A percentile compares a stretch with the other conserved stretches of the same genome.
Conservation (phyloP, 169 alveolate genomes). For the Babesia sp. region DNA sequence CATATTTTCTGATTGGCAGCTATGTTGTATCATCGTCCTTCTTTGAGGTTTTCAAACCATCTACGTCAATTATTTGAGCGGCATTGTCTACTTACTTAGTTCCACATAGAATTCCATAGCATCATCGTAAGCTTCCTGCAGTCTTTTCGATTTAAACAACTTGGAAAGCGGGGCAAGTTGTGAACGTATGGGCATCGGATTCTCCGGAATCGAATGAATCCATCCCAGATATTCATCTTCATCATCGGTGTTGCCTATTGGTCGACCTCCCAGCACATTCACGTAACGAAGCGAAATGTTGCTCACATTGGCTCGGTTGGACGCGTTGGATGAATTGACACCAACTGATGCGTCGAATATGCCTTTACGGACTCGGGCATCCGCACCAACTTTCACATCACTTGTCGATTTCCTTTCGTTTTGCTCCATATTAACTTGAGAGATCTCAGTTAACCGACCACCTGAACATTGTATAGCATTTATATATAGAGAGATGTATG, state of each 20-base stretch:
- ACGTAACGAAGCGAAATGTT: conserved; percentile 36
- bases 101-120: conserved; percentile 55
- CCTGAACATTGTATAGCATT: conserved; percentile 16
- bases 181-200: conserved; percentile 67
- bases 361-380: background rate
- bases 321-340: background rate
- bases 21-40: background rate
- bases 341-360: conserved; percentile 6
- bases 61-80: background rate
- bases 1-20: background rate
- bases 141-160: conserved; percentile 26
- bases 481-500: background rate
- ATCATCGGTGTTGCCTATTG: conserved; percentile 35
- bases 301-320: background rate
- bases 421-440: conserved; percentile 18
- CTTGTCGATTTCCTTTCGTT: background rate
- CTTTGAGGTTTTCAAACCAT: conserved; percentile 23
- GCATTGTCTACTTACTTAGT: conserved; percentile 21
- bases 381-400: background rate
- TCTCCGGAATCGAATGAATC: conserved; percentile 46
- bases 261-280: conserved; percentile 62
- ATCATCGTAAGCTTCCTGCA: conserved; percentile 54
- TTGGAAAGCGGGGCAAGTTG: conserved; percentile 64
- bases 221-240: conserved; percentile 54
- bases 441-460: conserved; percentile 33